A percentile compares a stretch with the other conserved stretches of the same genome.
These are phyloP conservation scores for Geotrichum siamense DNA, from an alignment of 1,139 yeast genomes.

Conservation along the genomic window DNA sequence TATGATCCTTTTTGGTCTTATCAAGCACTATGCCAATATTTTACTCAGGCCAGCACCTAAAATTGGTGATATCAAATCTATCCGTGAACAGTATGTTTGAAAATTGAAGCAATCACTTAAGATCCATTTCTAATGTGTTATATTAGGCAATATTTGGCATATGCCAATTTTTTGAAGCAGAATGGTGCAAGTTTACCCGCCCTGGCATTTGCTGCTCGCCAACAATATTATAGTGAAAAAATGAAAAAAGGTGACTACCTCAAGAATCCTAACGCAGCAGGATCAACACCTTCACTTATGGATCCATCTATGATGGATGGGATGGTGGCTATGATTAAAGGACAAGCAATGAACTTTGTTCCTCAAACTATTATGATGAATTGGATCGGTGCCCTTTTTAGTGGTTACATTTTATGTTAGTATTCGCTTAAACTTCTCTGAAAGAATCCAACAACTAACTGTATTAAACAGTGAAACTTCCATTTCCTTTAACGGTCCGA, in stretches of 20 bases:
- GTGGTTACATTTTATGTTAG: conserved; percentile 64
- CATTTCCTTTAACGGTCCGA: conserved; percentile 78
- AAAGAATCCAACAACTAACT: neutral
- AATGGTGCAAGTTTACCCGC: conserved; percentile 44
- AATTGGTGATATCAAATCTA: conserved; percentile 44
- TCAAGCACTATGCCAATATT: conserved; percentile 62
- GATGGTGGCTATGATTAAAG: conserved; percentile 72
- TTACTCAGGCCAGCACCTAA: conserved; percentile 55
- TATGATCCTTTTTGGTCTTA: conserved; percentile 83
- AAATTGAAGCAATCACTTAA: conserved; percentile 25
- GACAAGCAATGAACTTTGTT: conserved; percentile 71
- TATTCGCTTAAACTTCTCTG: neutral
- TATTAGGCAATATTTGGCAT: conserved; percentile 40
- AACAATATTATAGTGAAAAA: conserved; percentile 39
- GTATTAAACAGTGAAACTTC: conserved; percentile 47
- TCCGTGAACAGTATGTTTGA: conserved; percentile 48
- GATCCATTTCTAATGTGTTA: neutral
- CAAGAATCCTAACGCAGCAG: conserved; percentile 41
- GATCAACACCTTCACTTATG: conserved; percentile 52
- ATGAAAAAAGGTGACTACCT: conserved; percentile 49
- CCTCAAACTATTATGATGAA: conserved; percentile 95
- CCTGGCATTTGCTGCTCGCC: conserved; percentile 46
- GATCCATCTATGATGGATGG: conserved; percentile 70
- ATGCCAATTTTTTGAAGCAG: conserved; percentile 47
- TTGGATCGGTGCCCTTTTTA: conserved; percentile 91